phyloP scores from a whole-genome alignment of 768 basidiomycete species.

The Amanita pseudoporphyria region DNA sequence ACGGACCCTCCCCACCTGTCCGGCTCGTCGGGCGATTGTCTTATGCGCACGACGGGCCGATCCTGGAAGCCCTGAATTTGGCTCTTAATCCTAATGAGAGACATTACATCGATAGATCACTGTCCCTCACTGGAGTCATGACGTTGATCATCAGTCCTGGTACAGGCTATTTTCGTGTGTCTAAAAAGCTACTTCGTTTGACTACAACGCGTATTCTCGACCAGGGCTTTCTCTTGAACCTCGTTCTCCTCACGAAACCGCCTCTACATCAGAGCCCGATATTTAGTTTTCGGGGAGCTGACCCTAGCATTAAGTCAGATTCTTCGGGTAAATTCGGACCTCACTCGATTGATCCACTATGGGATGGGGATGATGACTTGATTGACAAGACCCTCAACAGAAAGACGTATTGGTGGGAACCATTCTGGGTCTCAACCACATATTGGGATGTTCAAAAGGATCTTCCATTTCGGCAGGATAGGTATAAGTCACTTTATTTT shows the following conservation, averaged over 20 bases:
- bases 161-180: constrained; percentile 88
- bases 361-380: constrained; percentile 55
- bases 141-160: constrained; percentile 89
- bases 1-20: constrained; percentile 42
- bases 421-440: constrained; percentile 73
- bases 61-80: constrained; percentile 93
- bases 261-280: constrained; percentile 92
- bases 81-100: constrained; percentile 88
- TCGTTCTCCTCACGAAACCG: constrained; percentile 82
- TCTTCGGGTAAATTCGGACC: constrained; percentile 34
- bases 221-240: constrained; percentile 84
- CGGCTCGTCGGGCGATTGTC: constrained; percentile 74
- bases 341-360: constrained; percentile 58
- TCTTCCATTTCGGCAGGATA: constrained; percentile 68
- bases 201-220: constrained; percentile 92
- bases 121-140: constrained; percentile 78
- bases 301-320: constrained; percentile 40
- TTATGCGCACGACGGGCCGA: constrained; percentile 86
- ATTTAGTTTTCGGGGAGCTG: constrained; percentile 74
- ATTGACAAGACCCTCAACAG: constrained; percentile 26
- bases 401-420: constrained; percentile 81
- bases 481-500: constrained; percentile 30
- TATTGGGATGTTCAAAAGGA: constrained; percentile 89
- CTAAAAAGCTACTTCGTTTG: constrained; percentile 79
- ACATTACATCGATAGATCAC: constrained; percentile 91